Conservation (phyloP, 202 grass and related monocot genomes). For the Sporobolus alterniflorus region DNA sequence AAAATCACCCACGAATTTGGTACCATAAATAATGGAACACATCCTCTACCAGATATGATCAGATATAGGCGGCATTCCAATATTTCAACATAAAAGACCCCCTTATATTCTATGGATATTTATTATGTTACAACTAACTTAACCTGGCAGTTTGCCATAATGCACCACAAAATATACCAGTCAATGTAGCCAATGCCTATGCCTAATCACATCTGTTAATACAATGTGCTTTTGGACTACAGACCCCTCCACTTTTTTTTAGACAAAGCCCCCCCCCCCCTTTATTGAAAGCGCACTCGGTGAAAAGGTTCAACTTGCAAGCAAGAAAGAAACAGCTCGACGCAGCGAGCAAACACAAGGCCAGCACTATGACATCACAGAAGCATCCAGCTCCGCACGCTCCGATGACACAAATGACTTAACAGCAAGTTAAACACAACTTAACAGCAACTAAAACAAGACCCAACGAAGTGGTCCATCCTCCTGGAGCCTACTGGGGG, state of each 20-base stretch:
- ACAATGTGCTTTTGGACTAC: background rate
- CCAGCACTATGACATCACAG: no score
- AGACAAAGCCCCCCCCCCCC: no score
- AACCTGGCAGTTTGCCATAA: background rate
- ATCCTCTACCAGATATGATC: background rate
- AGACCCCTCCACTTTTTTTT: background rate
- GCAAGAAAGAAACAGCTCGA: no score
- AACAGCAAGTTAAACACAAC: no score
- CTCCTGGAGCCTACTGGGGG: no score
- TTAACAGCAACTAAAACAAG: no score
- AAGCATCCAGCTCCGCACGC: no score
- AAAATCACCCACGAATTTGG: background rate
- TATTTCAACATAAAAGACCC: background rate
- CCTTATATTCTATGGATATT: background rate
- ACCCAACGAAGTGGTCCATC: no score
- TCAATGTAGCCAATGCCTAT: constrained; percentile 4
- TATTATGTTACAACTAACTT: background rate
- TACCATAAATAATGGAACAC: background rate
- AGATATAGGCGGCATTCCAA: background rate
- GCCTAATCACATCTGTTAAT: background rate
- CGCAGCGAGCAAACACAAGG: no score
- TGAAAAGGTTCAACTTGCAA: no score
- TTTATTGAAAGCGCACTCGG: no score
- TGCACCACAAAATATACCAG: background rate
- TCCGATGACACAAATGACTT: no score